Base-by-base conservation (phyloP, 1,139 yeast species). In the Blastobotrys aristatus region DNA sequence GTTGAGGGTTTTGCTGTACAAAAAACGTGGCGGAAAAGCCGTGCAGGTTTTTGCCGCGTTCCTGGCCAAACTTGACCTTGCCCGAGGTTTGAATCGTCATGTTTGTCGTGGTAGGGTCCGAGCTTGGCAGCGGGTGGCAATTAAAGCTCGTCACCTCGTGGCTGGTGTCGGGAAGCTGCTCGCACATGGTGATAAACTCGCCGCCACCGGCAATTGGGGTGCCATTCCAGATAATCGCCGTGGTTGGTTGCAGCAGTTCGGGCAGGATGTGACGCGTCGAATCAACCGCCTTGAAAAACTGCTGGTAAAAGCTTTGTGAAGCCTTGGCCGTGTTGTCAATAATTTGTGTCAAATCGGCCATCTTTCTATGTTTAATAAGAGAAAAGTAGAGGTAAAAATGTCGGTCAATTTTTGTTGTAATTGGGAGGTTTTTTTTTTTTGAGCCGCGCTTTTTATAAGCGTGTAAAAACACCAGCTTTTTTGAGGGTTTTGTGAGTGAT, bases 141-240 rank as follows among this genome's bases (percentile, higher is more conserved):
- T 68, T 66, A 48, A 51, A 58, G 13, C 64, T 62, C 5, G 61
- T 47, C 16, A 66, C 47, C 6, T 62, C 66, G 53, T 68, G 71
- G 31, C 34, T 36, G 11, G 65, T 61, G 14, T 43, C 46, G 2
- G 71, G 71, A 58, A 64, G 57, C 22, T 55, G 53, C 2, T 53
- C 40, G 48, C 60, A 52, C 65, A 66, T 62, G 33, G 59, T 59
- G 34, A 56, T 34, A 38, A 68, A 65, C 14, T 64, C 61, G 24
- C 64, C 68, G 5, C 57, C 52, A n/a, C 71, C 71, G 16, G 59
- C 67, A 14, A 67, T 53, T n/a, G 71, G 71, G 18, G 61, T 62
- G 16, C 71, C 71, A 50, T 66, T 65, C 70, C 70, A 68, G 17
- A 68, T 65, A 21, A 68, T 57, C 18, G 68, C 64, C 4, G 67